phyloP scores from a whole-genome alignment of 1,284 basidiomycete species.

The Pholiota adiposa region DNA sequence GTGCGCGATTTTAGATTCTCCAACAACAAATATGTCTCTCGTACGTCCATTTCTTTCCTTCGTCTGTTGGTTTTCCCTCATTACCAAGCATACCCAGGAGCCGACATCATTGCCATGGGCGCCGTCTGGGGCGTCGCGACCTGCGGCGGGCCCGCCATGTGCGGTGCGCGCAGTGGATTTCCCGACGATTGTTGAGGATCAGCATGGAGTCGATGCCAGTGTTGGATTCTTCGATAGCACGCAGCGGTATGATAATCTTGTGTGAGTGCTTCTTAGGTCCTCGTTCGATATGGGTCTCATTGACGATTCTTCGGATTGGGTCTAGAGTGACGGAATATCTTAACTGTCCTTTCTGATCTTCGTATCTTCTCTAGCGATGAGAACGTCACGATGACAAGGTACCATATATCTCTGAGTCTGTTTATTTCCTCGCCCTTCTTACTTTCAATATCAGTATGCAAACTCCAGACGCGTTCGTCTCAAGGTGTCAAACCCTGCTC shows the following conservation, averaged over 20 bases:
- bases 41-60: too few species aligned
- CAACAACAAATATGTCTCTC: too few species aligned
- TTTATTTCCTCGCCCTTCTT: not conserved
- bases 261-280: too few species aligned
- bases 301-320: too few species aligned
- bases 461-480: conserved; percentile 22
- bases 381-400: conserved; percentile 34
- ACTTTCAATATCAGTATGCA: not conserved
- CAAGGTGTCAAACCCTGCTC: conserved; percentile 29
- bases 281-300: too few species aligned
- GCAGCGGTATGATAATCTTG: conserved; percentile 27
- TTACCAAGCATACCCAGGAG: too few species aligned
- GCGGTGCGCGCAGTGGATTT: conserved; percentile 37
- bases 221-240: conserved; percentile 27
- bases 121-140: too few species aligned
- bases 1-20: too few species aligned
- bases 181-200: conserved; percentile 28
- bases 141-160: conserved; percentile 36
- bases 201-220: conserved; percentile 12
- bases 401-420: too few species aligned
- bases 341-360: conserved; percentile 32
- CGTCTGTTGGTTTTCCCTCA: too few species aligned
- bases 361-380: conserved; percentile 33
- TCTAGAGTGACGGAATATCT: conserved; percentile 34
- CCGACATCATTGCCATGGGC: too few species aligned